Conservation (phyloP, 768 basidiomycete species). For the Leccinum incarnatum region DNA sequence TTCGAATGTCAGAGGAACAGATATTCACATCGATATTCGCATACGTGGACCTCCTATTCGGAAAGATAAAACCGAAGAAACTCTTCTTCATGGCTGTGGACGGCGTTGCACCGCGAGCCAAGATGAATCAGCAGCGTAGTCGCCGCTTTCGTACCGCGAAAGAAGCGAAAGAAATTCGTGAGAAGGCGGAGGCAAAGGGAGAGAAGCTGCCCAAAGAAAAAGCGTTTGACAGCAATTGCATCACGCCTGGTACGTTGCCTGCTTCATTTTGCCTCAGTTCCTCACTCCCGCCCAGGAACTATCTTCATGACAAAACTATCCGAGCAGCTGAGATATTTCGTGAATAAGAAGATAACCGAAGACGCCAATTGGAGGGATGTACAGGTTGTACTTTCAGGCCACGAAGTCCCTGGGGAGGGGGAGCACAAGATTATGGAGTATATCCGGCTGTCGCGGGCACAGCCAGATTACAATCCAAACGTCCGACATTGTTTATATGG, state of each 20-base stretch:
- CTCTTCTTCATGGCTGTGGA: slow-evolving; percentile 99
- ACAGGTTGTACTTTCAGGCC: slow-evolving; percentile 91
- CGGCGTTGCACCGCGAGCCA: slow-evolving; percentile 94
- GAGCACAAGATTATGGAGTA: slow-evolving; percentile 99
- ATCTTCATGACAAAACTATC: slow-evolving; percentile 95
- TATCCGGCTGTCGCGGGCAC: slow-evolving; percentile 90
- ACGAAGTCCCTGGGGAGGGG: slow-evolving; percentile 98
- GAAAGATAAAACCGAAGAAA: slow-evolving; percentile 97
- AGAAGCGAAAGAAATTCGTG: slow-evolving; percentile 82
- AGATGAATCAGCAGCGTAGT: slow-evolving; percentile 99
- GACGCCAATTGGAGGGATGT: slow-evolving; percentile 94
- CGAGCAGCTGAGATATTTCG: slow-evolving; percentile 88
- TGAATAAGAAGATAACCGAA: slow-evolving; percentile 97
- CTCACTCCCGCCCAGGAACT: slow-evolving; percentile 55
- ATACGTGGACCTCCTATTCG: slow-evolving; percentile 95
- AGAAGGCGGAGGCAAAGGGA: slow-evolving; percentile 85
- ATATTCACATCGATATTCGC: slow-evolving; percentile 97
- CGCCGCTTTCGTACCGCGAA: slow-evolving; percentile 92
- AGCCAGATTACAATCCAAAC: slow-evolving; percentile 95
- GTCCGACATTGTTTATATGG: slow-evolving; percentile 97
- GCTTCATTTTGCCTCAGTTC: neutral
- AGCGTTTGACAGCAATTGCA: slow-evolving; percentile 98
- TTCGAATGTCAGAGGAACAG: slow-evolving; percentile 92
- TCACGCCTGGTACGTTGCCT: slow-evolving; percentile 81
- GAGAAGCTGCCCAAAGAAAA: slow-evolving; percentile 91